phyloP scores from a whole-genome alignment of 2,329 filamentous ascomycete species.

The Monilinia fructigena region DNA sequence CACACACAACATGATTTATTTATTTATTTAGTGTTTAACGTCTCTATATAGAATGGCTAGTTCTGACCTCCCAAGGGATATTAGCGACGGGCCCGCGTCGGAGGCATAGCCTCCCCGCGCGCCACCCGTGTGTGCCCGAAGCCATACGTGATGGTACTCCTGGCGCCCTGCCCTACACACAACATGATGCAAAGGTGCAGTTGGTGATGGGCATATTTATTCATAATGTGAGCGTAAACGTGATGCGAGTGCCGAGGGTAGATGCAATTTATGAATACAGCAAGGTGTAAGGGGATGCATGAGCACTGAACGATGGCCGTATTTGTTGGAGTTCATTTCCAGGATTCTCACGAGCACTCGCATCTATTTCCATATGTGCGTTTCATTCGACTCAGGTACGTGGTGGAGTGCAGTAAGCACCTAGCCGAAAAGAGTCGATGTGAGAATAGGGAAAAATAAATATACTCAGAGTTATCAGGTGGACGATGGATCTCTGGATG shows the following conservation, averaged over 20 bases:
- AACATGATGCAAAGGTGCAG: slow-evolving; percentile 11
- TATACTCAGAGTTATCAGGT: background rate
- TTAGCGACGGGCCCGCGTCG: too few relatives aligned
- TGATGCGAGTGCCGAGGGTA: too few relatives aligned
- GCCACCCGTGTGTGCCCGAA: too few relatives aligned
- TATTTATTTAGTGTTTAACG: too few relatives aligned
- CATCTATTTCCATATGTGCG: too few relatives aligned
- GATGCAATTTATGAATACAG: background rate
- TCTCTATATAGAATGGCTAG: too few relatives aligned
- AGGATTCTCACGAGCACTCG: background rate
- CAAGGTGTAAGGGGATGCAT: background rate
- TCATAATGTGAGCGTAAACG: background rate
- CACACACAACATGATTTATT: background rate
- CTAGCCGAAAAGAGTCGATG: background rate
- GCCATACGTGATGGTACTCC: too few relatives aligned
- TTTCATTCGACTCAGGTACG: background rate
- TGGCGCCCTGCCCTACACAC: too few relatives aligned
- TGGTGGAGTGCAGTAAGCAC: background rate
- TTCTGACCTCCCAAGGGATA: too few relatives aligned
- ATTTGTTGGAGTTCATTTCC: slow-evolving; percentile 2
- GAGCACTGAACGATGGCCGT: background rate
- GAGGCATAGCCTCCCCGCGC: too few relatives aligned
- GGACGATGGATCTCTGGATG: background rate
- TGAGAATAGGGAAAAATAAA: background rate
- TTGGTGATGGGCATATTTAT: background rate